Base-by-base conservation (phyloP, 129 eudicot species). In the Flaveria brownii region DNA sequence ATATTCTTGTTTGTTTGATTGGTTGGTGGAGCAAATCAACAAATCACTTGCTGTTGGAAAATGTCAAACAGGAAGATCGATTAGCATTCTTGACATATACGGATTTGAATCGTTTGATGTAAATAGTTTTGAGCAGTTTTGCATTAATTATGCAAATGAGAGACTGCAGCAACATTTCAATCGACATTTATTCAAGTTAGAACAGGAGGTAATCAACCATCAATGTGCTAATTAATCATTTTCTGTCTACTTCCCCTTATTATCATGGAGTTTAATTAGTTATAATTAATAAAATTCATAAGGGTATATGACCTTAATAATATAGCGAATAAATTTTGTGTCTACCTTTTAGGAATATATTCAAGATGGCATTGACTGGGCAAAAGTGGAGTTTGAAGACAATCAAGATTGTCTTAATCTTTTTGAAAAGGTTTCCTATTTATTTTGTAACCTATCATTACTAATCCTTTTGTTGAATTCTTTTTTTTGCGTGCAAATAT, bases 81-180 rank as follows among this genome's bases (percentile, higher is more conserved):
- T 93, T 57, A 88, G 97, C 81, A 90, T 93, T 83, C 98, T 93
- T 84, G 98, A 93, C 81, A 93, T 93, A 33, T 93, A 93, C 54
- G 98, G 98, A 69, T 93, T 93, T 52, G 98, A 93, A 83, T 93
- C 98, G 60, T 93, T 93, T 82, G 89, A 90, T 72, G 98, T 93
- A 61, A 93, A 93, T 70, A 93, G 98, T 81, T 93, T 93, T 84
- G 98, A 92, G 83, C 98, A 92, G 82, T 92, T 92, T 75, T 93
- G 98, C 88, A 92, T 92, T 15, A 92, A 92, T 72, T 93, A 93
- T 80, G 96, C 98, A 20, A 93, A 93, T 72, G 98, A 93, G 74
- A 86, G 98, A 77, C 68, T 93, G 81, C 98, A 93, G 63, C 98
- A 93, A 81, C 98, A 93, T 73, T 93, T 93, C 70, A 93, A 90